Evolutionary conservation across 306 rosid genomes (phyloP), one percentile per base, ranked within the genome.

Genomic region (Cucurbita ficifolia): DNA sequence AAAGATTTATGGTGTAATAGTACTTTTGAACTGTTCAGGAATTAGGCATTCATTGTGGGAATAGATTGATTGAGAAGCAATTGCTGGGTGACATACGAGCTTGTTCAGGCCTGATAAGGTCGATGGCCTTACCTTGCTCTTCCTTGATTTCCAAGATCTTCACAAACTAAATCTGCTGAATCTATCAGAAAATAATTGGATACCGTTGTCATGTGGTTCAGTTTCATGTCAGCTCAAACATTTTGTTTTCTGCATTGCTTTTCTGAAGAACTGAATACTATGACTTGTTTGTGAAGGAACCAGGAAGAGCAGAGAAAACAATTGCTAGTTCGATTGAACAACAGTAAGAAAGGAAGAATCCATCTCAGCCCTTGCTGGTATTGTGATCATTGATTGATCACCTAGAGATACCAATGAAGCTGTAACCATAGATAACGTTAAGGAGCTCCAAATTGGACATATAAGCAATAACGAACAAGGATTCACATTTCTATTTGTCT

Each of bases 271-370:
- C 38, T 11, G 3, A 24, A 17, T 4, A 24, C 7, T 24, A 60
- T 49, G 76, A 60, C 73, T 60, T 77, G 72, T 52, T 17, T 77
- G 72, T 72, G 74, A 43, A 92, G 96, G 85, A 89, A 85, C 86
- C 96, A 8, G 91, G 96, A 56, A 78, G 96, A 78, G 89, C 96
- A 68, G 97, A 87, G 83, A 84, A 78, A 76, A 87, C 91, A 14
- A 86, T 89, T 50, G 94, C 96, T 4, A 92, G 83, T 92, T 89
- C 62, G 94, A 92, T 76, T 86, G 82, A 58, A 59, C 75, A 78
- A 89, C 88, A 22, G 94, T 88, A 17, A 55, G 36, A 70, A 65
- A 40, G 77, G 78, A 2, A 64, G 86, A 49, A 50, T 70, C 46
- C 46, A 29, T 71, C 49, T 68, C 55, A 57, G 79, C 89, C 73